phyloP scores from a whole-genome alignment of 371 early-diverging fungal genomes.

The Saksenaea oblongispora region DNA sequence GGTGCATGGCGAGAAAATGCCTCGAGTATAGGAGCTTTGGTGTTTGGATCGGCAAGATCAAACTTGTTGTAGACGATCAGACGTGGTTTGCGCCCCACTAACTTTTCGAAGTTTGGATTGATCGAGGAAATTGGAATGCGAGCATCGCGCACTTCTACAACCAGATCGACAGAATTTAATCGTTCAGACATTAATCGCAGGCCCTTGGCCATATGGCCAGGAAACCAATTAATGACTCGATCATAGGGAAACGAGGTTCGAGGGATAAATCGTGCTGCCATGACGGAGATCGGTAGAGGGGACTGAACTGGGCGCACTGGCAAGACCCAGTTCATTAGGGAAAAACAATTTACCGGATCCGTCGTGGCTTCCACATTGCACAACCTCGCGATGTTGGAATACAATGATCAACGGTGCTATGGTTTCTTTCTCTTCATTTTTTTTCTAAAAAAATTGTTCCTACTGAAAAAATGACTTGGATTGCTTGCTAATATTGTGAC shows the following conservation, averaged over 20 bases:
- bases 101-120: slow-evolving; percentile 81
- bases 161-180: slow-evolving; percentile 77
- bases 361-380: too few relatives aligned
- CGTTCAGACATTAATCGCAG: slow-evolving; percentile 73
- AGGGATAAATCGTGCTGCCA: slow-evolving; percentile 36
- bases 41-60: slow-evolving; percentile 78
- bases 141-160: slow-evolving; percentile 94
- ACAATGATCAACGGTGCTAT: too few relatives aligned
- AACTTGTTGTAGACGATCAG: slow-evolving; percentile 92
- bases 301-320: slow-evolving; percentile 11
- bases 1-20: slow-evolving; percentile 56
- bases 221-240: slow-evolving; percentile 91
- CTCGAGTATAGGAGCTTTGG: slow-evolving; percentile 40
- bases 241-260: slow-evolving; percentile 57
- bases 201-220: slow-evolving; percentile 92
- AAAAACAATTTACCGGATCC: too few relatives aligned
- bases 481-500: too few relatives aligned
- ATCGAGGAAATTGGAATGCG: slow-evolving; percentile 90
- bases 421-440: too few relatives aligned
- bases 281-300: background rate
- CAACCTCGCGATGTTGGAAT: too few relatives aligned
- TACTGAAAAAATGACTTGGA: too few relatives aligned
- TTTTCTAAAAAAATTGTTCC: too few relatives aligned
- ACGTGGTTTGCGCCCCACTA: slow-evolving; percentile 65
- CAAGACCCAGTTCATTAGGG: too few relatives aligned